Base-by-base conservation (phyloP, 768 basidiomycete species). In the Boletellus emodensis region DNA sequence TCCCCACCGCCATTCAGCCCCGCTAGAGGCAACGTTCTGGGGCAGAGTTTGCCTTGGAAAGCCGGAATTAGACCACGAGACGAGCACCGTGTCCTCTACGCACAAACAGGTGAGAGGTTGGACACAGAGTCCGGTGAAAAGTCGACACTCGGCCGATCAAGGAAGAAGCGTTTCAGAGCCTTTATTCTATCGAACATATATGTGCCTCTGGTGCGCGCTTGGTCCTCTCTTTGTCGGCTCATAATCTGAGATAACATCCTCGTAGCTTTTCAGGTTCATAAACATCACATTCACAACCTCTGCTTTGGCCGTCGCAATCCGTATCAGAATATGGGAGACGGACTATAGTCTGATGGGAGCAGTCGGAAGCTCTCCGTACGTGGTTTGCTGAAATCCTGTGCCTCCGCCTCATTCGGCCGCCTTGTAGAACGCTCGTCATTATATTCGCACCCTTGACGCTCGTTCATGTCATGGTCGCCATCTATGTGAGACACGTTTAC, bases 401-500 rank as follows among this genome's bases (percentile, higher is more conserved):
- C 33, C n/a, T 40, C 40, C 22, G 4, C 22, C 48, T 46, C n/a
- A 39, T 36, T 32, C 28, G 14, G 42, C 40, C 36, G 15, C 22
- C 20, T 42, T 33, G 9, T 53, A 90, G 90, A 22, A 85, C 84
- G 11, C 77, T 94, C 20, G 83, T 91, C 53, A 87, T 94, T 61
- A 85, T 94, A 51, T 91, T 93, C 67, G 84, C 89, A 7, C 85
- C 90, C 2, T 64, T 90, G 51, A 90, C 92, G 11, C 74, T 94
- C 22, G 74, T 87, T 9, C 90, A 93, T 74, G 90, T 94, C 58
- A 83, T 94, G 76, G 71, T 78, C 44, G 87, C 90, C 39, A 82
- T 94, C 58, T 94, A 94, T 69, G 89, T 92, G 66, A 54, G 87
- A 24, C 71, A 36, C 32, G 48, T 33, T 26, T 40, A 54, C 28